These are phyloP conservation scores for Gentiana dahurica DNA, from an alignment of 257 asterid species.

Conservation along the genomic window DNA sequence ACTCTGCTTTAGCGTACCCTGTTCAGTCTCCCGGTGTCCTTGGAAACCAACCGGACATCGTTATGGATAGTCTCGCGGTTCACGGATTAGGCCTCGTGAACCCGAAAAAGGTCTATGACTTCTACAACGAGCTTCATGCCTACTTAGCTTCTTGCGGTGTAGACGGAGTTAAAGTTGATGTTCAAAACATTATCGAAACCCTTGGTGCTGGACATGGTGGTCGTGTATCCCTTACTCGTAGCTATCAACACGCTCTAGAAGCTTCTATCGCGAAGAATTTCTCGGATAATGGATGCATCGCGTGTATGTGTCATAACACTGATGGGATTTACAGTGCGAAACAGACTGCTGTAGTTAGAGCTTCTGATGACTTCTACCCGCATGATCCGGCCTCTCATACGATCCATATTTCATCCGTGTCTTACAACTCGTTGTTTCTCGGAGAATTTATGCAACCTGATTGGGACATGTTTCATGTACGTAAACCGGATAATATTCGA, in stretches of 20 bases:
- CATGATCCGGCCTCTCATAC: constrained; percentile 97
- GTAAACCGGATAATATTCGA: constrained; percentile 10
- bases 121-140: constrained; percentile 89
- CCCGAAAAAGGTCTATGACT: constrained; percentile 82
- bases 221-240: constrained; percentile 80
- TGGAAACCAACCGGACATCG: constrained; percentile 96
- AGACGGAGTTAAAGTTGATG: constrained; percentile 97
- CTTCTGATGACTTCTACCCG: constrained; percentile 91
- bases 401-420: constrained; percentile 80
- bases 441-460: constrained; percentile 95
- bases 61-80: constrained; percentile 89
- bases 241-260: constrained; percentile 89
- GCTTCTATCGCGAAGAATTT: constrained; percentile 78
- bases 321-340: constrained; percentile 78
- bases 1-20: constrained; percentile 74
- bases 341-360: constrained; percentile 79
- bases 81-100: constrained; percentile 88
- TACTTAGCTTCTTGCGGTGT: constrained; percentile 90
- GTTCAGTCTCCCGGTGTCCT: constrained; percentile 85
- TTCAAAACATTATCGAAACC: constrained; percentile 93
- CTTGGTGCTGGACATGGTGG: constrained; percentile 99
- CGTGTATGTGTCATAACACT: constrained; percentile 96
- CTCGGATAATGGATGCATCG: constrained; percentile 75
- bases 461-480: constrained; percentile 98
- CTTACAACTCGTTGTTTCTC: constrained; percentile 71